A percentile compares a stretch with the other conserved stretches of the same genome.
phyloP scores from a whole-genome alignment of 2,329 filamentous ascomycete genomes.

The Cladosporium sp. region DNA sequence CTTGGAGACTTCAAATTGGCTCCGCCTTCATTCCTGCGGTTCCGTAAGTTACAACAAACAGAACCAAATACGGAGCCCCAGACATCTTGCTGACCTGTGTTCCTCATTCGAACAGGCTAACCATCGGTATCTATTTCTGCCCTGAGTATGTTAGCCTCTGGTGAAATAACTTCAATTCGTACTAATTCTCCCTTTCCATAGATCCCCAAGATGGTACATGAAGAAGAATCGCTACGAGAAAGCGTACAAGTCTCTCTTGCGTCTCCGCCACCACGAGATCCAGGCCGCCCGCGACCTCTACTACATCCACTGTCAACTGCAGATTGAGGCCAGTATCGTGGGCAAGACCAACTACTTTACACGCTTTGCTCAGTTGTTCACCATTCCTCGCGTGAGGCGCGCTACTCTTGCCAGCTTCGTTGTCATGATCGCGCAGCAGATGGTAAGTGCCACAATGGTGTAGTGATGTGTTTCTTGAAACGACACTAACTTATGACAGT shows the following conservation, averaged over 20 bases:
- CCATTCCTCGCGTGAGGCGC: conserved; percentile 50
- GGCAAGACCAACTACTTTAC: conserved; percentile 43
- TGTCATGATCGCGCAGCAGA: conserved; percentile 41
- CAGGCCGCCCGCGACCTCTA: conserved; percentile 60
- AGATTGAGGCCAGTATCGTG: conserved; percentile 32
- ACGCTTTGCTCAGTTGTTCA: conserved; percentile 53
- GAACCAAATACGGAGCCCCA: background rate
- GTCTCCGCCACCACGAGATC: conserved; percentile 52
- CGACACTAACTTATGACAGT: background rate
- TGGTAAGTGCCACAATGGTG: conserved; percentile 24
- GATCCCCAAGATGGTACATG: conserved; percentile 40
- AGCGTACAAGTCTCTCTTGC: conserved; percentile 53
- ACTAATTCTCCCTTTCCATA: background rate
- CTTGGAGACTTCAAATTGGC: conserved; percentile 52
- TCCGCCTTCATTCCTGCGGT: conserved; percentile 52
- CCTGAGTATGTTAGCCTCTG: conserved; percentile 38
- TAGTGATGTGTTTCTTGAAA: background rate
- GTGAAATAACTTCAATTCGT: too few relatives aligned
- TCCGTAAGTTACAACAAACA: conserved; percentile 26
- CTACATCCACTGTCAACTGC: conserved; percentile 46
- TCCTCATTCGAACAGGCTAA: conserved; percentile 30
- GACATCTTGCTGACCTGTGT: background rate
- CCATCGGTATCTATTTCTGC: conserved; percentile 45
- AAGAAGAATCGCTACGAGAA: conserved; percentile 49
- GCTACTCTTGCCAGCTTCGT: conserved; percentile 37